A percentile compares a stretch with the other conserved stretches of the same genome.
Conservation (phyloP, 2,329 filamentous ascomycete genomes). For the Colletotrichum liaoningense region DNA sequence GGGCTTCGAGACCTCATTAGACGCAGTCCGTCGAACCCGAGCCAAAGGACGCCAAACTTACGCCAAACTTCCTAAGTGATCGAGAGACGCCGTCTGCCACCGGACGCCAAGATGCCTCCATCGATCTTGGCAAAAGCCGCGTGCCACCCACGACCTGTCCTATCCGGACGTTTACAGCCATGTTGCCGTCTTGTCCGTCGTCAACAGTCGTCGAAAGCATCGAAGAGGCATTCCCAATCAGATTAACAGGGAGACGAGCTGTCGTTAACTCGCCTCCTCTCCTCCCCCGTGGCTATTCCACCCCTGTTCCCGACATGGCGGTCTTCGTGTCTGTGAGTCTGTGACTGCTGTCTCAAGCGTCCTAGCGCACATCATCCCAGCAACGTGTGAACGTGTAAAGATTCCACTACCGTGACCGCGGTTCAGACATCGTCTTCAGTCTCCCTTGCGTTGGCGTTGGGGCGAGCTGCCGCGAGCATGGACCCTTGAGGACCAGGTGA, state of each 20-base stretch:
- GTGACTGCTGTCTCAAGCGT: constrained; percentile 6
- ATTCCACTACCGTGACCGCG: constrained; percentile 7
- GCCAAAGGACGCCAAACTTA: neutral
- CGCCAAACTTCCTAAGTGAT: neutral
- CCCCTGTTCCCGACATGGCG: constrained; percentile 5
- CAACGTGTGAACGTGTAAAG: neutral
- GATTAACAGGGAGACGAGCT: neutral
- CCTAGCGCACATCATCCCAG: neutral
- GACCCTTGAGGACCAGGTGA: neutral
- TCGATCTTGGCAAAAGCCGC: constrained; percentile 17
- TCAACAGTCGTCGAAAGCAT: constrained; percentile 21
- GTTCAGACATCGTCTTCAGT: constrained; percentile 19
- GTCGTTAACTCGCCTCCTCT: neutral
- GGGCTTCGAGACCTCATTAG: constrained; percentile 12
- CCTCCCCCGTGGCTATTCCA: neutral
- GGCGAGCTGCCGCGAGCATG: neutral
- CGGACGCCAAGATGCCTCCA: constrained; percentile 24
- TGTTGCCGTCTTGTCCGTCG: neutral
- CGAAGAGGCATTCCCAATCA: neutral
- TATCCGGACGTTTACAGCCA: constrained; percentile 4
- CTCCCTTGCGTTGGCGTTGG: constrained; percentile 13
- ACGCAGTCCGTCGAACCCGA: neutral
- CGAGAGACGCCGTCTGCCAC: neutral
- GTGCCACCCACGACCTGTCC: neutral
- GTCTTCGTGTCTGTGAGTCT: neutral